These are phyloP conservation scores for Phytophthora lateralis DNA, from an alignment of 352 stramenopile species.

Conservation along the genomic window DNA sequence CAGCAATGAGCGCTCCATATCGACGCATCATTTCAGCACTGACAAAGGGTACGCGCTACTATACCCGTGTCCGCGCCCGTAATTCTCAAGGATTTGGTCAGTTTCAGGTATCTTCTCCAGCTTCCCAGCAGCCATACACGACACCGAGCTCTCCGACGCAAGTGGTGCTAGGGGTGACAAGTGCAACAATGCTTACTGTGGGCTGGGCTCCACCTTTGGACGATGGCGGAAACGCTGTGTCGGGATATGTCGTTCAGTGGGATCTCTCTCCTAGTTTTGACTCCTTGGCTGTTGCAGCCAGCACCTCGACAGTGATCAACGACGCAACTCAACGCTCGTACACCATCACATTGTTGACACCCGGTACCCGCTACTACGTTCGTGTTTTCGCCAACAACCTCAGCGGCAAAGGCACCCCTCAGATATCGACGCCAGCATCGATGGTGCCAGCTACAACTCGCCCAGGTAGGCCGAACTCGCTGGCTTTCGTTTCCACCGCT, in stretches of 20 bases:
- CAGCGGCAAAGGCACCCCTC: slow-evolving; percentile 55
- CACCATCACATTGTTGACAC: slow-evolving; percentile 83
- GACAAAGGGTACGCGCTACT: slow-evolving; percentile 74
- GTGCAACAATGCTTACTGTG: slow-evolving; percentile 92
- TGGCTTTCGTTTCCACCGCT: slow-evolving; percentile 41
- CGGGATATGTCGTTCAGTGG: slow-evolving; percentile 93
- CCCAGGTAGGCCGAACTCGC: slow-evolving; percentile 70
- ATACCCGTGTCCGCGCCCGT: slow-evolving; percentile 65
- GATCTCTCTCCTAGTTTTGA: slow-evolving; percentile 90
- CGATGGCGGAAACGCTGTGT: slow-evolving; percentile 90
- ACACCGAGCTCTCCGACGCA: slow-evolving; percentile 87
- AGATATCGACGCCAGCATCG: slow-evolving; percentile 56
- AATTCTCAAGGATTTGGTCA: slow-evolving; percentile 80
- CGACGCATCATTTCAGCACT: slow-evolving; percentile 60
- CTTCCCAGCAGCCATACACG: slow-evolving; percentile 91
- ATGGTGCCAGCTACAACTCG: slow-evolving; percentile 58
- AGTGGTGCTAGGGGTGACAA: slow-evolving; percentile 75
- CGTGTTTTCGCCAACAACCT: slow-evolving; percentile 86
- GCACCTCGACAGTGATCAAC: slow-evolving; percentile 61
- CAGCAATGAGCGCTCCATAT: slow-evolving; percentile 59
- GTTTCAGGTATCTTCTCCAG: slow-evolving; percentile 88
- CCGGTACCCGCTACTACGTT: slow-evolving; percentile 88
- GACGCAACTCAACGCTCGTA: slow-evolving; percentile 74
- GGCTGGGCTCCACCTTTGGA: slow-evolving; percentile 83
- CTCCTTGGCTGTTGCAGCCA: slow-evolving; percentile 61